These are phyloP conservation scores for Neostapfia colusana DNA, from an alignment of 176 grass and related monocot genomes.

Conservation along the genomic window DNA sequence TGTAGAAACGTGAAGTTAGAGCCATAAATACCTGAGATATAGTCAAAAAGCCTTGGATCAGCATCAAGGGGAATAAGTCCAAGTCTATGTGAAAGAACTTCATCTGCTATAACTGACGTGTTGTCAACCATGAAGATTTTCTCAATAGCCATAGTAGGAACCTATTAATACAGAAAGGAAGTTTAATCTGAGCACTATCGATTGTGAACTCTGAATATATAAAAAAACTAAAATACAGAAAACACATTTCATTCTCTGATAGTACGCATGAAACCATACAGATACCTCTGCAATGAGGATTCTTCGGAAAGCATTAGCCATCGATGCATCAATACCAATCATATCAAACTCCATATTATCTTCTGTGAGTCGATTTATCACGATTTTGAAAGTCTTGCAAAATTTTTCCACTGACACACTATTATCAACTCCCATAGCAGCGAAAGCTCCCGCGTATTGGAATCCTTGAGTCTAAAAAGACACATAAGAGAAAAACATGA, in stretches of 20 bases:
- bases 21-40: constrained; percentile 60
- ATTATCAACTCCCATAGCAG: constrained; percentile 69
- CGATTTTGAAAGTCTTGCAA: constrained; percentile 60
- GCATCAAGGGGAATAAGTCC: constrained; percentile 89
- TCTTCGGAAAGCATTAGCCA: constrained; percentile 85
- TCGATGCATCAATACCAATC: constrained; percentile 83
- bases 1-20: constrained; percentile 25
- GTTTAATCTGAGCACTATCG: background rate
- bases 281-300: constrained; percentile 88
- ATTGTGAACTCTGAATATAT: constrained; percentile 13
- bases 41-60: constrained; percentile 87
- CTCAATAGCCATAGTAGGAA: constrained; percentile 95
- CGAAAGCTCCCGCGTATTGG: constrained; percentile 68
- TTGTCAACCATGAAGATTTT: constrained; percentile 88
- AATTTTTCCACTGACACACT: constrained; percentile 56
- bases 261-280: constrained; percentile 1
- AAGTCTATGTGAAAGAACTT: constrained; percentile 82
- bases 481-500: constrained; percentile 21
- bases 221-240: constrained; percentile 19
- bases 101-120: constrained; percentile 86
- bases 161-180: constrained; percentile 39
- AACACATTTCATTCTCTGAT: background rate
- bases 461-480: constrained; percentile 68
- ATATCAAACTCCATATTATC: constrained; percentile 98
- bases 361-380: constrained; percentile 64